Conservation (phyloP, 129 eudicot species). For the Tanacetum coccineum region DNA sequence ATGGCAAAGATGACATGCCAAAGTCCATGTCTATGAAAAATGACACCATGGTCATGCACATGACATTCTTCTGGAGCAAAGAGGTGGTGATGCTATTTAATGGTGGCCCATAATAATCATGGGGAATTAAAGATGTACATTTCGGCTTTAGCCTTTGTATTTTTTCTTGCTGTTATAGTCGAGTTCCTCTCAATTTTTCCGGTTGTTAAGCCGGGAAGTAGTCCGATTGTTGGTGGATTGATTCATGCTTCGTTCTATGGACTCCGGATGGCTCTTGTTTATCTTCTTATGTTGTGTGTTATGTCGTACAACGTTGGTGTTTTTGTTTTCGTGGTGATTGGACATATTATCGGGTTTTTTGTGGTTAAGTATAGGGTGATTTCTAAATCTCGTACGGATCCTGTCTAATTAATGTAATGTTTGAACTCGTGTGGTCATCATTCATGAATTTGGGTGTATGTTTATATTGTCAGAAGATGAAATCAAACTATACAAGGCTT, state of each 20-base stretch:
- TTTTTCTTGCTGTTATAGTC: slow-evolving; percentile 33
- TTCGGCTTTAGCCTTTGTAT: slow-evolving; percentile 47
- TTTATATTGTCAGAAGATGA: neutral
- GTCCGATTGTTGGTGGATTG: slow-evolving; percentile 32
- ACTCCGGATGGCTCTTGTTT: slow-evolving; percentile 49
- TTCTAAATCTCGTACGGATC: slow-evolving; percentile 24
- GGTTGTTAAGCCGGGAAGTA: slow-evolving; percentile 15
- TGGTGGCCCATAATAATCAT: slow-evolving; percentile 65
- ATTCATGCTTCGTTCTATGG: slow-evolving; percentile 40
- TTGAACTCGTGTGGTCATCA: neutral
- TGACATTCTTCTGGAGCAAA: slow-evolving; percentile 68
- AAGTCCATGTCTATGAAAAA: slow-evolving; percentile 40
- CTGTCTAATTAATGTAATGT: slow-evolving; percentile 13
- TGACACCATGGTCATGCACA: slow-evolving; percentile 40
- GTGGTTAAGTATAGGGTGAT: slow-evolving; percentile 36
- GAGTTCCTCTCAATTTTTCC: slow-evolving; percentile 42
- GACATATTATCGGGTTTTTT: slow-evolving; percentile 54
- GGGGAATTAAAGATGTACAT: slow-evolving; percentile 48
- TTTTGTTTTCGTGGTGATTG: slow-evolving; percentile 45
- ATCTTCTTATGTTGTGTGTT: slow-evolving; percentile 66
- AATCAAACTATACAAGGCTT: no score
- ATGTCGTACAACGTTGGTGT: slow-evolving; percentile 71
- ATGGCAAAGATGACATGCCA: slow-evolving; percentile 23
- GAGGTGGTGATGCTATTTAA: slow-evolving; percentile 48
- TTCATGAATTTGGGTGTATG: neutral